These are phyloP conservation scores for Allomyces macrogynus DNA, from an alignment of 192 early-diverging fungal species.

Conservation along the genomic window DNA sequence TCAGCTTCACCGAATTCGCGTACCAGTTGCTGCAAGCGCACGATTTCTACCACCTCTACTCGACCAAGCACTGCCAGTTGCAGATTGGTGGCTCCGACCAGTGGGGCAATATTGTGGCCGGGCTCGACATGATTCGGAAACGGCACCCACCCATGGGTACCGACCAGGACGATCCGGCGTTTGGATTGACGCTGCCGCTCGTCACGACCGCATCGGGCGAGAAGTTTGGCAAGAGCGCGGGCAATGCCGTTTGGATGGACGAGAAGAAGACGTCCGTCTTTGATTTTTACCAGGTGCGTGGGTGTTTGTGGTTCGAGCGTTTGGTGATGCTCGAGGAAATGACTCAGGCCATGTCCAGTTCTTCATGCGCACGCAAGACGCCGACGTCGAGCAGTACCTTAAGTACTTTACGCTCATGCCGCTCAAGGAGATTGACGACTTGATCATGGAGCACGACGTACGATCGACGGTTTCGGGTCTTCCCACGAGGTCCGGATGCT, in stretches of 20 bases:
- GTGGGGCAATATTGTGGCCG: constrained; percentile 92
- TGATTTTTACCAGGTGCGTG: constrained; percentile 78
- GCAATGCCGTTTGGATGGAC: constrained; percentile 91
- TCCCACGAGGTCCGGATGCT: not conserved
- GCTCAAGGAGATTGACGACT: constrained; percentile 26
- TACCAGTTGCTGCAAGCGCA: constrained; percentile 91
- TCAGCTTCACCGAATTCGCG: constrained; percentile 89
- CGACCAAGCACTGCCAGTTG: constrained; percentile 34
- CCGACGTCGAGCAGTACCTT: constrained; percentile 53
- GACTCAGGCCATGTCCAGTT: constrained; percentile 23
- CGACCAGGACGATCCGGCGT: constrained; percentile 23
- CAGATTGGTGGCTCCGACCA: constrained; percentile 91
- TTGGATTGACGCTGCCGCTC: constrained; percentile 71
- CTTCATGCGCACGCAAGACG: constrained; percentile 66
- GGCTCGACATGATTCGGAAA: constrained; percentile 71
- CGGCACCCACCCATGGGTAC: constrained; percentile 15
- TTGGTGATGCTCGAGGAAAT: not conserved
- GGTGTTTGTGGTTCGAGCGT: not conserved
- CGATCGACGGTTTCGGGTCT: not conserved
- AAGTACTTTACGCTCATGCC: constrained; percentile 64
- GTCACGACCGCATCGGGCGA: constrained; percentile 71
- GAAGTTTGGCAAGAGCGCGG: constrained; percentile 94
- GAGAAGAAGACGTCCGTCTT: constrained; percentile 50
- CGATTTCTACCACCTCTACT: constrained; percentile 73
- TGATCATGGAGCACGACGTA: constrained; percentile 48